phyloP scores from a whole-genome alignment of 192 early-diverging fungal genomes.

The Polychytrium aggregatum region DNA sequence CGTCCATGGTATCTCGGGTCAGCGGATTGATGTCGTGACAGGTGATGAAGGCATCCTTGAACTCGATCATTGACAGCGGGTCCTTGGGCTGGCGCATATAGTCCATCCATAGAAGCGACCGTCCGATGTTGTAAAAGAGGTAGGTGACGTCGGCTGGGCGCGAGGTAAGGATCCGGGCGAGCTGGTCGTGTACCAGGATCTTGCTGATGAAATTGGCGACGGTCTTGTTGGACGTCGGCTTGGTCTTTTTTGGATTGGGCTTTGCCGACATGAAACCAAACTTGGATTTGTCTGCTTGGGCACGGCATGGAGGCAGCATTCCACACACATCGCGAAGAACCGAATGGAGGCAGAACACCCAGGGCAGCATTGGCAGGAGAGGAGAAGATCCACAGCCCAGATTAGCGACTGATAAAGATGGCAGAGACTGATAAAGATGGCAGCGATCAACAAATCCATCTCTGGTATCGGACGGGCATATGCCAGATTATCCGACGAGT shows the following conservation, averaged over 20 bases:
- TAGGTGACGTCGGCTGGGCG: conserved; percentile 34
- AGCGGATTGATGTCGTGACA: conserved; percentile 77
- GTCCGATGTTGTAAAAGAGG: conserved; percentile 64
- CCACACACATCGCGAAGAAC: no score
- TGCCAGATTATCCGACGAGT: no score
- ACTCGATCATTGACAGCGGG: conserved; percentile 64
- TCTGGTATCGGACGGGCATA: no score
- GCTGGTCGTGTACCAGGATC: conserved; percentile 26
- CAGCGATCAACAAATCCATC: no score
- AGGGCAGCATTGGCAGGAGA: no score
- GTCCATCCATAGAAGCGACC: conserved; percentile 62
- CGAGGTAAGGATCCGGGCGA: conserved; percentile 28
- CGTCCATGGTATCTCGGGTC: conserved; percentile 66
- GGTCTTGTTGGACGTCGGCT: conserved; percentile 9
- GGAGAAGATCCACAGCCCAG: no score
- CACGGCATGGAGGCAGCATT: no score
- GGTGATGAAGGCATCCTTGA: conserved; percentile 64
- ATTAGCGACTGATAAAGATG: no score
- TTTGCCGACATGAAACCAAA: no score
- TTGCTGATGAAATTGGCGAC: conserved; percentile 22
- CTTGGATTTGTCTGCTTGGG: no score
- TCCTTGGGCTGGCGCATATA: conserved; percentile 53
- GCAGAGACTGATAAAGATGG: no score
- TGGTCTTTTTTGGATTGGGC: conserved; percentile 28
- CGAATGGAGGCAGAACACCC: no score